Evolutionary conservation across 768 basidiomycete genomes (phyloP).

Genomic region (Aureoboletus auriporus): DNA sequence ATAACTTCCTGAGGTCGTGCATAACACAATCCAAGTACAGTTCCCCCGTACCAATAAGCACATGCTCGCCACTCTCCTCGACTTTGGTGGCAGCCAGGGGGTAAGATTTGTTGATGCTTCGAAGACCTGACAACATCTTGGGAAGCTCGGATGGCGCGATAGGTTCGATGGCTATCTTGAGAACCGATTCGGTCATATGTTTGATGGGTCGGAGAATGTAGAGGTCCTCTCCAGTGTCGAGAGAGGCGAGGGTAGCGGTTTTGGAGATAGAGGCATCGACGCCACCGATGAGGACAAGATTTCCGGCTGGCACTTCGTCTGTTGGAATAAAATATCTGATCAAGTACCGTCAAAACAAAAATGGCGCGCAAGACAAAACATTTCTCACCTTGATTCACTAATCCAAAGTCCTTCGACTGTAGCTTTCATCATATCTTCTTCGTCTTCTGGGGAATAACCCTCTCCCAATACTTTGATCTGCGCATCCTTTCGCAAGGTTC

Average conservation of each 20-base stretch:
- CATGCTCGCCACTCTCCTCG: constrained; percentile 97
- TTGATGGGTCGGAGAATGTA: constrained; percentile 95
- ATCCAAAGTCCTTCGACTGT: constrained; percentile 88
- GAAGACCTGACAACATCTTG: constrained; percentile 96
- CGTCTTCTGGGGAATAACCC: constrained; percentile 97
- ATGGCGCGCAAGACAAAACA: neutral
- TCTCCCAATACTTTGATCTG: constrained; percentile 95
- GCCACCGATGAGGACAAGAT: constrained; percentile 88
- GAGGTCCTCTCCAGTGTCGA: constrained; percentile 77
- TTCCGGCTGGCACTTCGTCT: constrained; percentile 87
- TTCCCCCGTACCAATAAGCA: constrained; percentile 95
- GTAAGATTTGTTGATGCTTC: constrained; percentile 97
- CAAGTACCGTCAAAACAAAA: constrained; percentile 1
- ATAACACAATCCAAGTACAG: constrained; percentile 95
- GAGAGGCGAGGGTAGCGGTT: constrained; percentile 80
- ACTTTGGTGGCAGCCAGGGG: constrained; percentile 93
- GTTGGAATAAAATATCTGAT: constrained; percentile 85
- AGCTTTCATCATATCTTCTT: constrained; percentile 93
- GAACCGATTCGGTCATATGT: constrained; percentile 94
- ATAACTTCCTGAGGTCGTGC: constrained; percentile 89
- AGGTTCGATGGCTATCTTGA: constrained; percentile 98
- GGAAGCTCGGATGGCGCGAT: constrained; percentile 96
- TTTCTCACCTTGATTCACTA: constrained; percentile 75
- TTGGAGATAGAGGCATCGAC: constrained; percentile 94
- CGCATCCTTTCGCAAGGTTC: constrained; percentile 80